Percentiles rank a stretch among this genome's conserved stretches.
Evolutionary conservation across 805 yeast species (phyloP).

Genomic region (Ogataea neopini): DNA sequence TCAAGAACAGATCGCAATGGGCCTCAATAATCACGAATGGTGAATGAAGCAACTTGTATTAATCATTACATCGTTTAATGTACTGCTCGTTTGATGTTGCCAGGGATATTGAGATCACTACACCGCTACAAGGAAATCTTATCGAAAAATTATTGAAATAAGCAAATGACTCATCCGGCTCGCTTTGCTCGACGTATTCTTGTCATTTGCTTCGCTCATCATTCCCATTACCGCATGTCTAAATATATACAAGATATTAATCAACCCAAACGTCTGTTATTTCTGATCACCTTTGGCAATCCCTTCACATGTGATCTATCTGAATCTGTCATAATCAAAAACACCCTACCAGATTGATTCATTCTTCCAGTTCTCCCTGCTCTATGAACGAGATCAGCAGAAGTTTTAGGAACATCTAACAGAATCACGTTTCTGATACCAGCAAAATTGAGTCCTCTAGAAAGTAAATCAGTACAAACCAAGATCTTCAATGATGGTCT

Average conservation of each 20-base stretch:
- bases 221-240: neutral
- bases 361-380: slow-evolving; percentile 94
- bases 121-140: no score
- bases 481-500: slow-evolving; percentile 58
- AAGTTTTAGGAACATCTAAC: slow-evolving; percentile 80
- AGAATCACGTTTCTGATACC: slow-evolving; percentile 80
- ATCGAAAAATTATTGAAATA: no score
- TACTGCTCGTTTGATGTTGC: no score
- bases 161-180: no score
- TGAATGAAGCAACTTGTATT: no score
- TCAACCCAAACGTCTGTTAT: slow-evolving; percentile 41
- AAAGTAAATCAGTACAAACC: slow-evolving; percentile 84
- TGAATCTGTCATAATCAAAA: slow-evolving; percentile 67
- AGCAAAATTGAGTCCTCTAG: slow-evolving; percentile 86
- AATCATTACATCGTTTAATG: no score
- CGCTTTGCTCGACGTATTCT: no score
- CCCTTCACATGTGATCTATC: slow-evolving; percentile 83
- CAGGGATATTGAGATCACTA: no score
- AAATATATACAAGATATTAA: slow-evolving; percentile 5
- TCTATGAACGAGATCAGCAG: slow-evolving; percentile 86
- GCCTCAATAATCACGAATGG: slow-evolving; percentile 14
- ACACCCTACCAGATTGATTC: slow-evolving; percentile 86
- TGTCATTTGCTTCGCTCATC: no score
- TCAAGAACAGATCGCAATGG: slow-evolving; percentile 66
- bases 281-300: slow-evolving; percentile 65